Base-by-base conservation (phyloP, 2,329 filamentous ascomycete genomes). In the Davidsoniella virescens region DNA sequence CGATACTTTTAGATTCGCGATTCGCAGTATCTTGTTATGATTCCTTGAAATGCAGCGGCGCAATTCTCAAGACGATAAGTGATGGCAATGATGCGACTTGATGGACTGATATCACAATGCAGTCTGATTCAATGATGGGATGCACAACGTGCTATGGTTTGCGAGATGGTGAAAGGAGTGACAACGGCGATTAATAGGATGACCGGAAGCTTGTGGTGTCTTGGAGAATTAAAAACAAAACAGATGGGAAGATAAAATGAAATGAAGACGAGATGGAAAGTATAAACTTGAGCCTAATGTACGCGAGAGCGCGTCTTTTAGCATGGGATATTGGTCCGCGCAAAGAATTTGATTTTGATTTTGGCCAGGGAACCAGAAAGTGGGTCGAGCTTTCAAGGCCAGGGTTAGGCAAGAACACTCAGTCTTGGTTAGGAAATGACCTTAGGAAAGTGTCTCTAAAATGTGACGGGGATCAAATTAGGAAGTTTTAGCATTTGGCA, bases 241-340 rank as follows among this genome's bases (percentile, higher is more conserved):
- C 10, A 23, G 48, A 45, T 23, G 17, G 29, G 36, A 44, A 23
- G 40, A 43, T 14, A 43, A 41, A 20, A 36, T 49, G 46, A 41
- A 42, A 14, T 39, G 20, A 44, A n/a, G 14, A 47, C 23, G 20
- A 47, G 29, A 25, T 44, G 26, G 29, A 20, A 40, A 39, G 41
- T 10, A 38, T 38, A 17, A 18, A 38, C 29, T 25, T 38, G 44
- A 39, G 16, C 16, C 25, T 47, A 38, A 47, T 6, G 10, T 37
- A 18, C 29, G 44, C 50, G 50, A 45, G 50, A 52, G 45, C 50
- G 50, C 50, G 50, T 52, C 41, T 41, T 48, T 23, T 29, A 40
- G 46, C 18, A 44, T 48, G 46, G 46, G 23, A 37, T 39, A 47
- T 52, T 33, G 17, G 39, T 49, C 38, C 39, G 50, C 50, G 50